A percentile compares a stretch with the other conserved stretches of the same genome.
Evolutionary conservation across 306 rosid genomes (phyloP).

Genomic region (Vigna unguiculata): DNA sequence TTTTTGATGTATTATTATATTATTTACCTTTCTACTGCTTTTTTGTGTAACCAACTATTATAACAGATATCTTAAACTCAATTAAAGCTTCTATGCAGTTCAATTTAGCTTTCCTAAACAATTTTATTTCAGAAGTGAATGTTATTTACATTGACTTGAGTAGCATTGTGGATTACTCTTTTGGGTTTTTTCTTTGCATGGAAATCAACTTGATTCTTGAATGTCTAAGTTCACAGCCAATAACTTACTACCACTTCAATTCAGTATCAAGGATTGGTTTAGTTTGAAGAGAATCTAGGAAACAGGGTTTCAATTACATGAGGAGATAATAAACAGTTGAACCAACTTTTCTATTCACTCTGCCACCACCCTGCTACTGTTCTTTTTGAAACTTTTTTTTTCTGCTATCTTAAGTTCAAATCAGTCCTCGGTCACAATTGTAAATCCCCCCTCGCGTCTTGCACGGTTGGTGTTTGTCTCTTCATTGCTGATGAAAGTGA

Average conservation of each 20-base stretch:
- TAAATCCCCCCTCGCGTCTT: slow-evolving; percentile 34
- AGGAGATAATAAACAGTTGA: not conserved
- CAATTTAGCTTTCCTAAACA: too few species aligned
- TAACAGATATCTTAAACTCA: too few species aligned
- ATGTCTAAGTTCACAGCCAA: not conserved
- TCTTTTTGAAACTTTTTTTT: not conserved
- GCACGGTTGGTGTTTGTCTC: slow-evolving; percentile 40
- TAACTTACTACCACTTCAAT: not conserved
- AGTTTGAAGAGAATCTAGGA: not conserved
- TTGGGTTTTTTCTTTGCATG: not conserved
- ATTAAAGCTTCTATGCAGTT: too few species aligned
- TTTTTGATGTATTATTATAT: too few species aligned
- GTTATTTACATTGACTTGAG: too few species aligned
- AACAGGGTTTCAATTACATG: not conserved
- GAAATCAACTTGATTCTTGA: slow-evolving; percentile 11
- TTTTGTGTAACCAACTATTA: too few species aligned
- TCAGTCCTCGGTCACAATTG: slow-evolving; percentile 12
- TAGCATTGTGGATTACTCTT: not conserved
- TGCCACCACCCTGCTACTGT: not conserved
- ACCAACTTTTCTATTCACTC: slow-evolving; percentile 11
- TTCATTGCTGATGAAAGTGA: slow-evolving; percentile 63
- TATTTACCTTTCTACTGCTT: too few species aligned
- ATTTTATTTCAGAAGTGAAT: too few species aligned
- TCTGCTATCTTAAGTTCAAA: slow-evolving; percentile 1
- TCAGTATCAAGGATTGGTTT: not conserved